phyloP scores from a whole-genome alignment of 495 filamentous ascomycete genomes.

The Cenococcum geophilum region DNA sequence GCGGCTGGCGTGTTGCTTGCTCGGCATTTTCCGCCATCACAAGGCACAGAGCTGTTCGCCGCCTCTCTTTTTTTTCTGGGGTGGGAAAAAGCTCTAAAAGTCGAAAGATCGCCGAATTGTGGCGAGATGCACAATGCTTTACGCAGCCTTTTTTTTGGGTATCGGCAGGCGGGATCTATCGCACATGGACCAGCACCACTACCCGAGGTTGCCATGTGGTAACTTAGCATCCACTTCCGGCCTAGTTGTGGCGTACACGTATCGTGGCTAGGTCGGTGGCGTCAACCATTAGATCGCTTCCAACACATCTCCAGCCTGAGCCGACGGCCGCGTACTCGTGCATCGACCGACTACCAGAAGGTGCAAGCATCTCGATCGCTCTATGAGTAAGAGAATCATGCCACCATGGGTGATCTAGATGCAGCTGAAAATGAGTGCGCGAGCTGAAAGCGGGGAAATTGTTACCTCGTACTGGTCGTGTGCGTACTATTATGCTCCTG shows the following conservation, averaged over 20 bases:
- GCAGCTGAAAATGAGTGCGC: background rate
- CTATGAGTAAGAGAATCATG: background rate
- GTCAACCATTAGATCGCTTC: background rate
- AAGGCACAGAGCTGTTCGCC: no score
- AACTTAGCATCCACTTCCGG: background rate
- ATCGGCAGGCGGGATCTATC: background rate
- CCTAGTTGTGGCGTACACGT: background rate
- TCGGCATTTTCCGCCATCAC: no score
- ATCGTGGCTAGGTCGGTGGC: no score
- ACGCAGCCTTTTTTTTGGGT: background rate
- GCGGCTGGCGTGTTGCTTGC: no score
- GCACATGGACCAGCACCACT: no score
- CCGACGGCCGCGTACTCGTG: constrained; percentile 8
- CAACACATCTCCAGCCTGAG: background rate
- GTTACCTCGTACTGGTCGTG: background rate
- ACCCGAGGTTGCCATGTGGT: background rate
- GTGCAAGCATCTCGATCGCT: background rate
- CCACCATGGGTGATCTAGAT: constrained; percentile 3
- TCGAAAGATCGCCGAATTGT: no score
- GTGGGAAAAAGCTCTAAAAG: no score
- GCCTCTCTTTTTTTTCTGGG: no score
- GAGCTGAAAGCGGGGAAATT: background rate
- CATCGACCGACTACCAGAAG: background rate
- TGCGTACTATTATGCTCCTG: background rate
- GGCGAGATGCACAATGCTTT: no score